These are phyloP conservation scores for Fomitopsis palustris DNA, from an alignment of 1,284 basidiomycete genomes.

Conservation along the genomic window DNA sequence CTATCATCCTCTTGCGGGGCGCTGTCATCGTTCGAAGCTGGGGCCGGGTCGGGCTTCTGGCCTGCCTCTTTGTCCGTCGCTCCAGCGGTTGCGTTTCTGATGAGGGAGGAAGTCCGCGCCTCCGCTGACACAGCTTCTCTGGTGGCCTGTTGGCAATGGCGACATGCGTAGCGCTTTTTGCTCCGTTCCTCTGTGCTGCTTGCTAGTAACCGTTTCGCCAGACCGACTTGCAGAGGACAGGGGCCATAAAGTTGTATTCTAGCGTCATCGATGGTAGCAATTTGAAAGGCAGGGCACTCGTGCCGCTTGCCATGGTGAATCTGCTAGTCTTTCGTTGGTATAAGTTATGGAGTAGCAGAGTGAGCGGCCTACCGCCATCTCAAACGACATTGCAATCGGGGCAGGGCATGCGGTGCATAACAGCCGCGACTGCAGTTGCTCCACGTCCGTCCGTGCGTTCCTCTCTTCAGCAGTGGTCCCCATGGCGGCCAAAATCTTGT, in stretches of 20 bases:
- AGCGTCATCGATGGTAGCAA: conserved; percentile 25
- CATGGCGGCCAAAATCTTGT: conserved; percentile 32
- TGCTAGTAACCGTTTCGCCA: conserved; percentile 28
- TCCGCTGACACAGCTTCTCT: not conserved
- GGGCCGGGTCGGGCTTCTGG: not conserved
- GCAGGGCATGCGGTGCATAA: conserved; percentile 51
- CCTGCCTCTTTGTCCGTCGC: not conserved
- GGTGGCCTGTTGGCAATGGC: conserved; percentile 38
- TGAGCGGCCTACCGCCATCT: conserved; percentile 42
- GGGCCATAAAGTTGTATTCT: conserved; percentile 6
- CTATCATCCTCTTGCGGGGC: not conserved
- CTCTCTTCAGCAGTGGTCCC: conserved; percentile 31
- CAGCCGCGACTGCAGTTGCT: conserved; percentile 32
- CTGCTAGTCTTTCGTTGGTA: too few relatives aligned
- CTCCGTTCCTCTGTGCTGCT: conserved; percentile 24
- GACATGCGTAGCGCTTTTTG: conserved; percentile 45
- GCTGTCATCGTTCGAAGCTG: too few relatives aligned
- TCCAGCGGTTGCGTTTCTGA: not conserved
- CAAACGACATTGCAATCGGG: conserved; percentile 46
- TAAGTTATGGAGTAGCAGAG: not conserved
- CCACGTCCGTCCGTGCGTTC: conserved; percentile 10
- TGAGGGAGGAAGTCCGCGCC: not conserved
- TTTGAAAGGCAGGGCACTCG: conserved; percentile 42
- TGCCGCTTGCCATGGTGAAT: conserved; percentile 62
- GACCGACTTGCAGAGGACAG: conserved; percentile 30